Evolutionary conservation across 768 basidiomycete species (phyloP), one percentile per base, ranked within the genome.

Genomic region (Kwoniella pini): DNA sequence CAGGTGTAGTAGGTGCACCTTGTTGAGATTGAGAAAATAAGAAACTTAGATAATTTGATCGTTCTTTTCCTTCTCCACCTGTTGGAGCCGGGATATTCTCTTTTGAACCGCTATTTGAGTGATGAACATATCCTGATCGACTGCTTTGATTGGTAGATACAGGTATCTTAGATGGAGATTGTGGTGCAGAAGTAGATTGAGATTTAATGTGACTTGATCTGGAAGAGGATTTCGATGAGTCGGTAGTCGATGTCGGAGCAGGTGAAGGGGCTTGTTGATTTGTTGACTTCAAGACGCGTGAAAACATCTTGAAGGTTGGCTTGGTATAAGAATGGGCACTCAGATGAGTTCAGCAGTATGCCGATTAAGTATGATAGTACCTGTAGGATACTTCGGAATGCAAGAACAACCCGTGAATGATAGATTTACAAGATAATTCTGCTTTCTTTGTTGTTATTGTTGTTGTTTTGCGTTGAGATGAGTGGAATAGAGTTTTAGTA

Each of bases 251-350:
- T 36, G 28, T 4, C 13, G 54, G 28, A 31, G 44, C 28, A 15
- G 66, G 50, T 26, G 67, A 50, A 38, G 67, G 62, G 40, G 61
- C 59, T 43, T 60, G 40, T 45, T 64, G 57, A 31, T 59, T 68
- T 38, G 66, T 74, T 33, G 64, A 60, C 52, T 75, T 75, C n/a
- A 77, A 60, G 17, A 77, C 74, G 36, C 74, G 66, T 45, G 76
- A 69, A 60, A 77, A 74, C 74, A 77, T 77, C 61, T 24, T 72
- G 62, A n/a, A 33, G n/a, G n/a, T n/a, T n/a, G n/a, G n/a, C n/a
- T n/a, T n/a, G n/a, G n/a, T n/a, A n/a, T n/a, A n/a, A n/a, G n/a
- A n/a, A n/a, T n/a, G n/a, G n/a, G n/a, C n/a, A n/a, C n/a, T n/a
- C n/a, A n/a, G n/a, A n/a, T n/a, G n/a, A n/a, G n/a, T n/a, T n/a